Conservation (phyloP, 2,329 filamentous ascomycete species). For the Fusarium hostae region DNA sequence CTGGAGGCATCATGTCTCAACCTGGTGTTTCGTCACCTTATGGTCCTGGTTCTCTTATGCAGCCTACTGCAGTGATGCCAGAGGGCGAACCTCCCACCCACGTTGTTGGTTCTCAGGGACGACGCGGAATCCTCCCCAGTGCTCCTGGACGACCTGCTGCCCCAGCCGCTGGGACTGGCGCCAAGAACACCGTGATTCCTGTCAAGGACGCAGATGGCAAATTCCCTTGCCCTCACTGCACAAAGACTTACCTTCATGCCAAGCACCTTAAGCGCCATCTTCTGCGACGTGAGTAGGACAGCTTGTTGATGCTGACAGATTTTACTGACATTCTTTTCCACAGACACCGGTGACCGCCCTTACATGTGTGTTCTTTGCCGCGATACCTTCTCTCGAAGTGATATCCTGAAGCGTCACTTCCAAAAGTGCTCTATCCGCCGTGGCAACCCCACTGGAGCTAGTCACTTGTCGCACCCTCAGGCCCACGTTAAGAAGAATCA, state of each 20-base stretch:
- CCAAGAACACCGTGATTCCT: constrained; percentile 85
- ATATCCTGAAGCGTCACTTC: constrained; percentile 98
- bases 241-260: constrained; percentile 96
- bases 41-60: constrained; percentile 67
- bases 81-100: constrained; percentile 80
- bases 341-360: constrained; percentile 96
- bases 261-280: constrained; percentile 98
- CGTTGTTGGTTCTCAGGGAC: constrained; percentile 93
- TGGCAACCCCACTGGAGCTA: constrained; percentile 94
- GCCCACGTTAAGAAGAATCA: constrained; percentile 85
- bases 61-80: constrained; percentile 64
- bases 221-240: constrained; percentile 97
- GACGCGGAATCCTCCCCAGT: constrained; percentile 90
- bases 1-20: constrained; percentile 71
- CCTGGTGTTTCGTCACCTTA: constrained; percentile 69
- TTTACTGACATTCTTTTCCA: constrained; percentile 43
- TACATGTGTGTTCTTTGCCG: constrained; percentile 99
- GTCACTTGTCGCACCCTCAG: constrained; percentile 92
- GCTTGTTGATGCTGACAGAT: constrained; percentile 42
- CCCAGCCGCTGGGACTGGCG: constrained; percentile 73
- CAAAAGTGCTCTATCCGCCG: constrained; percentile 98
- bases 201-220: constrained; percentile 98
- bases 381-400: constrained; percentile 97
- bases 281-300: constrained; percentile 82
- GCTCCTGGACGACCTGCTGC: constrained; percentile 87